A percentile compares a stretch with the other conserved stretches of the same genome.
These are phyloP conservation scores for Sporisorium exsertum DNA, from an alignment of 1,284 basidiomycete species.

Conservation along the genomic window DNA sequence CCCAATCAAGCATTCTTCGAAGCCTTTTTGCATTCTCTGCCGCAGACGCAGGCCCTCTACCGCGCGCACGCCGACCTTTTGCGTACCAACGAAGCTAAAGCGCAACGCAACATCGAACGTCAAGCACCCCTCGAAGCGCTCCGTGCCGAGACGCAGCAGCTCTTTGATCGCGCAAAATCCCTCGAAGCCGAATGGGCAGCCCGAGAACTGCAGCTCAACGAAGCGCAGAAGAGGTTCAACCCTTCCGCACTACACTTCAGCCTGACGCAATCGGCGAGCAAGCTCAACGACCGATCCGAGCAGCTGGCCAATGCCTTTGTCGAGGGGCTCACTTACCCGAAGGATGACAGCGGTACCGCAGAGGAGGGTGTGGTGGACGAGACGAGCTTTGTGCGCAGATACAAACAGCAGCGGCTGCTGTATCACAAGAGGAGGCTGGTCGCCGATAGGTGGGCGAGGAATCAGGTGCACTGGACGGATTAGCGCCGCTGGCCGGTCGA, in stretches of 20 bases:
- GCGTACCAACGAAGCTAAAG: constrained; percentile 49
- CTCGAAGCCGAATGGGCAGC: constrained; percentile 52
- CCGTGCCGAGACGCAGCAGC: constrained; percentile 54
- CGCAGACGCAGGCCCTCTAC: constrained; percentile 47
- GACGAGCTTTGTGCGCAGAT: constrained; percentile 49
- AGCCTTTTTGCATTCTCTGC: constrained; percentile 53
- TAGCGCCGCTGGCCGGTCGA: neutral
- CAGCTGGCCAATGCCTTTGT: constrained; percentile 64
- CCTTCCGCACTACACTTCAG: constrained; percentile 55
- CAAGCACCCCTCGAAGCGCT: constrained; percentile 56
- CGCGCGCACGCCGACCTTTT: constrained; percentile 47
- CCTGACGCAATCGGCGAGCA: constrained; percentile 49
- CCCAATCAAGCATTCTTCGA: constrained; percentile 46
- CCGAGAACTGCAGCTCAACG: constrained; percentile 43
- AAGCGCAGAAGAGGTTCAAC: constrained; percentile 58
- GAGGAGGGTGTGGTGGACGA: constrained; percentile 35
- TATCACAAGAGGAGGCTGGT: constrained; percentile 55
- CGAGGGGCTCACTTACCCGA: constrained; percentile 53
- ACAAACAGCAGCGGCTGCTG: constrained; percentile 50
- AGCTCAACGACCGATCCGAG: constrained; percentile 60
- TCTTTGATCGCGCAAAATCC: constrained; percentile 52
- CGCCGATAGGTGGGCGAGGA: constrained; percentile 54
- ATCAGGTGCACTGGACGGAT: constrained; percentile 56
- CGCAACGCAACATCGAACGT: constrained; percentile 49
- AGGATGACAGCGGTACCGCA: constrained; percentile 28